These are phyloP conservation scores for Flammula alnicola DNA, from an alignment of 1,284 basidiomycete species.

Conservation along the genomic window DNA sequence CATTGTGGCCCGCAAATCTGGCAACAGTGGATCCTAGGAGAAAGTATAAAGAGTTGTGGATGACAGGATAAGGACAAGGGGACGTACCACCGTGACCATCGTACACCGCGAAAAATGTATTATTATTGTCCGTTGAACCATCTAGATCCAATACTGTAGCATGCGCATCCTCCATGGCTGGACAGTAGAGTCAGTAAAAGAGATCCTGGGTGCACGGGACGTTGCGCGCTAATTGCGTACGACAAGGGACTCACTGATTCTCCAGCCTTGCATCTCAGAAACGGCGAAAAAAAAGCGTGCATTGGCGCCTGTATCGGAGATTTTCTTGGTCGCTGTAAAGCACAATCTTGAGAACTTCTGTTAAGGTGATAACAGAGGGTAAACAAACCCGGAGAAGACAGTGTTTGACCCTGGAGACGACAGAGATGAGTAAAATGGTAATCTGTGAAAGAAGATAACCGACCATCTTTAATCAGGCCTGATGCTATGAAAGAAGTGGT, in stretches of 20 bases:
- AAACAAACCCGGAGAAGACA: constrained; percentile 67
- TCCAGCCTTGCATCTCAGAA: constrained; percentile 99
- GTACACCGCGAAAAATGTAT: constrained; percentile 95
- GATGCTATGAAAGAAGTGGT: constrained; percentile 4
- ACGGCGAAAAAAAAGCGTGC: constrained; percentile 82
- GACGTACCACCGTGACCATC: constrained; percentile 95
- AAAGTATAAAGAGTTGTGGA: constrained; percentile 13
- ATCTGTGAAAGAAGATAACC: constrained; percentile 13
- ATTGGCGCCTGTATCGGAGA: constrained; percentile 80
- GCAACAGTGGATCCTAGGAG: constrained; percentile 84
- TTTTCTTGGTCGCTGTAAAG: constrained; percentile 80
- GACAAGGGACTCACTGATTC: constrained; percentile 79
- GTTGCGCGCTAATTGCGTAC: constrained; percentile 6
- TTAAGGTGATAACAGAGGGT: constrained; percentile 9
- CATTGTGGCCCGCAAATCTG: constrained; percentile 87
- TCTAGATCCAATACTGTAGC: constrained; percentile 75
- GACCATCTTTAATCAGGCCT: constrained; percentile 24
- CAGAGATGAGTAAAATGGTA: not conserved
- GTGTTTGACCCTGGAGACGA: constrained; percentile 67
- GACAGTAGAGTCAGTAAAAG: constrained; percentile 19
- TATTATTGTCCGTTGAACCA: constrained; percentile 47
- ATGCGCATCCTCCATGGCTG: constrained; percentile 99
- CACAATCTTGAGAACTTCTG: constrained; percentile 8
- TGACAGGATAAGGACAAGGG: constrained; percentile 8
- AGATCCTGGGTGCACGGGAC: constrained; percentile 10